Evolutionary conservation across 1,284 basidiomycete genomes (phyloP).

Genomic region (Garcileccinum viscosum): DNA sequence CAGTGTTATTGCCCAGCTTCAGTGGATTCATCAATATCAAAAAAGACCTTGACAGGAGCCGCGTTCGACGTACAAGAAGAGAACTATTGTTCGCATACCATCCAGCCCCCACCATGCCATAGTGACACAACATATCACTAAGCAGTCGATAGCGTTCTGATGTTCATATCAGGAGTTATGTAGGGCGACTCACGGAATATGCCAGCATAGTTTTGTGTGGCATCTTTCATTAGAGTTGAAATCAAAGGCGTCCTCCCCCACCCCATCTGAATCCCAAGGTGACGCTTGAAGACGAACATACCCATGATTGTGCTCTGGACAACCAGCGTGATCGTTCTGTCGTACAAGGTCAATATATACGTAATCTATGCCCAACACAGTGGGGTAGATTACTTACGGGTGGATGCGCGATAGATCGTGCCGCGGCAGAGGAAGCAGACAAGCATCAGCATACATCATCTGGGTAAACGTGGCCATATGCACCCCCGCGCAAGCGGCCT

Average conservation of each 20-base stretch:
- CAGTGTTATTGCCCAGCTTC: constrained; percentile 22
- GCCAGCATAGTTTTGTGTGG: constrained; percentile 15
- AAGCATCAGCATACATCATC: constrained; percentile 13
- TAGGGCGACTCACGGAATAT: constrained; percentile 22
- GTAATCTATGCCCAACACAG: background rate
- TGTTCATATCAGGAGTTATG: background rate
- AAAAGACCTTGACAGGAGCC: background rate
- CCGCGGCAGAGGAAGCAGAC: constrained; percentile 14
- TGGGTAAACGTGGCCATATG: background rate
- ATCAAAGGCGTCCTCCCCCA: constrained; percentile 23
- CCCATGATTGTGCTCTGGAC: constrained; percentile 20
- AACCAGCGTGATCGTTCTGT: constrained; percentile 8
- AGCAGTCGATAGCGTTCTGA: background rate
- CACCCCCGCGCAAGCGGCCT: constrained; percentile 1
- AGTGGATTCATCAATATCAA: constrained; percentile 6
- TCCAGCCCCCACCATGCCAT: constrained; percentile 8
- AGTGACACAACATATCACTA: constrained; percentile 13
- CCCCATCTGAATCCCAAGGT: constrained; percentile 2
- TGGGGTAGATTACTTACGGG: constrained; percentile 2
- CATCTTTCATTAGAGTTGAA: constrained; percentile 28
- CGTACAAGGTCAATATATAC: background rate
- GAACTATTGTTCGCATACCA: background rate
- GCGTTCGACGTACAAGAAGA: constrained; percentile 17
- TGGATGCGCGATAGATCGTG: background rate
- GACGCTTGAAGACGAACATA: constrained; percentile 17